Evolutionary conservation across 768 basidiomycete species (phyloP), one percentile per base, ranked within the genome.

Genomic region (Steccherinum ochraceum): DNA sequence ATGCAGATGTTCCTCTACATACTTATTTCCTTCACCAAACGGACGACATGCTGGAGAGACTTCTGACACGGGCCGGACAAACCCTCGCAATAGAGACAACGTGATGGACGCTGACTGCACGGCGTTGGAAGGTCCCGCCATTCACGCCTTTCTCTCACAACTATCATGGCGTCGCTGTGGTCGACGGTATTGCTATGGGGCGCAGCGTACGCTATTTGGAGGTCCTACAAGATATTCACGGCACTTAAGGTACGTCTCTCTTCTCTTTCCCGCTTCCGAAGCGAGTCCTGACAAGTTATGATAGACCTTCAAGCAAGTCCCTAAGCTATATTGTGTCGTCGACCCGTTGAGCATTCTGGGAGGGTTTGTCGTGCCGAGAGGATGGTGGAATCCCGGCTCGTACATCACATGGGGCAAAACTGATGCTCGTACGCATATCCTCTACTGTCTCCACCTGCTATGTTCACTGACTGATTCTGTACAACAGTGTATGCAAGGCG

Each of bases 291-390:
- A 35, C 16, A 35, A 35, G 30, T 16, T 35, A 16, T 16, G 7
- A 43, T 18, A 43, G 41, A 5, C 41, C 7, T 43, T 43, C 41
- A 7, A 19, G 18, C n/a, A 43, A 18, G 30, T 52, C 4, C 26
- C 50, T 7, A 52, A 44, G 19, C 18, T 24, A 12, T 52, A 50
- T 21, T 43, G 41, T 35, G 21, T 50, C 12, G 24, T 45, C 11
- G 42, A 50, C 16, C 49, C 49, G 5, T 25, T 50, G 4, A 3
- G 5, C 3, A 10, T 21, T 3, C 42, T 23, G 24, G 16, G 18
- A 18, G 4, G 5, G 21, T 5, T 50, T 12, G 4, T 41, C 30
- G 3, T 16, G 23, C 41, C 40, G 3, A n/a, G 24, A n/a, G 19
- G 41, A n/a, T 43, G 18, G 7, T 7, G 21, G 49, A 50, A 50